phyloP scores from a whole-genome alignment of 2,329 filamentous ascomycete species.

The Sclerotinia glacialis region DNA sequence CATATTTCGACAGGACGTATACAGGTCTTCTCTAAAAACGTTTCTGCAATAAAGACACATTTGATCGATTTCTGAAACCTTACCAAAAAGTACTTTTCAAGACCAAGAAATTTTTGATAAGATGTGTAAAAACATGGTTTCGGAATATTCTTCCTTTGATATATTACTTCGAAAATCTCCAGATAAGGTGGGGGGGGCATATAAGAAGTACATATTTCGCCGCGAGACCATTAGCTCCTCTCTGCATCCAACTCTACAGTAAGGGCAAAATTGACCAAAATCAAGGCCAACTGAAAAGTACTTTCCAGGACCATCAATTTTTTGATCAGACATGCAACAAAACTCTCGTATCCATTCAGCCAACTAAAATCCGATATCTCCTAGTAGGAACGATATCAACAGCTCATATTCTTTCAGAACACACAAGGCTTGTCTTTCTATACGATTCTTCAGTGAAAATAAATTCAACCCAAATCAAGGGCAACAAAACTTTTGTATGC shows the following conservation, averaged over 20 bases:
- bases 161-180: neutral
- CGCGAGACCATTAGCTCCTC: neutral
- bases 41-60: neutral
- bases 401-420: too few species aligned
- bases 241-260: neutral
- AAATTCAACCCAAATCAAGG: neutral
- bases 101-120: neutral
- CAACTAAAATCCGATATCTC: too few species aligned
- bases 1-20: neutral
- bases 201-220: neutral
- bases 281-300: neutral
- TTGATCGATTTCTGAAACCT: neutral
- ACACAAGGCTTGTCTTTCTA: too few species aligned
- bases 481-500: neutral
- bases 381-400: too few species aligned
- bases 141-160: neutral
- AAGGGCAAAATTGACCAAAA: neutral
- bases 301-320: neutral
- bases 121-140: neutral
- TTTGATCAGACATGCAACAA: neutral
- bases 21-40: neutral
- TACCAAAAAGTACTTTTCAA: neutral
- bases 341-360: neutral
- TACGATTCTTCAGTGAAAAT: too few species aligned
- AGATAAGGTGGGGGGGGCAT: accelerated